Evolutionary conservation across 2,329 filamentous ascomycete species (phyloP).

Genomic region (Cladophialophora psammophila): DNA sequence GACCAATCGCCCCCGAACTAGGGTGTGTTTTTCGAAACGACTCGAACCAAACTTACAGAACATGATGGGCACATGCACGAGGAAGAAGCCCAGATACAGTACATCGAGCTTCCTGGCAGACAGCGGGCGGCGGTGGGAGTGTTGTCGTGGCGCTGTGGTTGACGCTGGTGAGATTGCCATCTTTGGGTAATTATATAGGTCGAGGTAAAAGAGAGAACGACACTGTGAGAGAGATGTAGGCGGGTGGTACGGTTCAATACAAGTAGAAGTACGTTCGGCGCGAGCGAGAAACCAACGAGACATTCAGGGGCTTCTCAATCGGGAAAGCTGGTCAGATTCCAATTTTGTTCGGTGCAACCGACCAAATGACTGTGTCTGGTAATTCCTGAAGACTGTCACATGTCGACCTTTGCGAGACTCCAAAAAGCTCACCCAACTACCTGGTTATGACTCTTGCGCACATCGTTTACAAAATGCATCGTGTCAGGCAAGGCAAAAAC

Average conservation of each 20-base stretch:
- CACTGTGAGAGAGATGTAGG: too few species aligned
- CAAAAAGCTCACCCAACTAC: constrained; percentile 1
- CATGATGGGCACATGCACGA: constrained; percentile 67
- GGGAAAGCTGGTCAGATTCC: neutral
- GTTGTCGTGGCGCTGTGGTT: neutral
- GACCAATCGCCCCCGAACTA: neutral
- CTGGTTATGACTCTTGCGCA: neutral
- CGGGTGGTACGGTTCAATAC: too few species aligned
- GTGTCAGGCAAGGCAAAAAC: constrained; percentile 2
- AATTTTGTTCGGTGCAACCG: neutral
- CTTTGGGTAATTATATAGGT: neutral
- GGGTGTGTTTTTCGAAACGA: neutral
- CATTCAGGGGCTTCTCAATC: neutral
- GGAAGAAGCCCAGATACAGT: constrained; percentile 65
- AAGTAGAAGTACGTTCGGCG: too few species aligned
- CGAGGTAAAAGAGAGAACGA: neutral
- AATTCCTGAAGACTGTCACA: too few species aligned
- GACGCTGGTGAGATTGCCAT: neutral
- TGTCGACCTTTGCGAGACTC: neutral
- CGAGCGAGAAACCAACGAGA: neutral
- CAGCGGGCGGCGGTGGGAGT: constrained; percentile 20
- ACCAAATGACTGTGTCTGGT: neutral
- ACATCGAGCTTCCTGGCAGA: constrained; percentile 49
- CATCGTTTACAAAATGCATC: neutral
- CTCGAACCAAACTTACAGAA: constrained; percentile 56